Base-by-base conservation (phyloP, 140 eudicot genomes). In the Oenanthe javanica region DNA sequence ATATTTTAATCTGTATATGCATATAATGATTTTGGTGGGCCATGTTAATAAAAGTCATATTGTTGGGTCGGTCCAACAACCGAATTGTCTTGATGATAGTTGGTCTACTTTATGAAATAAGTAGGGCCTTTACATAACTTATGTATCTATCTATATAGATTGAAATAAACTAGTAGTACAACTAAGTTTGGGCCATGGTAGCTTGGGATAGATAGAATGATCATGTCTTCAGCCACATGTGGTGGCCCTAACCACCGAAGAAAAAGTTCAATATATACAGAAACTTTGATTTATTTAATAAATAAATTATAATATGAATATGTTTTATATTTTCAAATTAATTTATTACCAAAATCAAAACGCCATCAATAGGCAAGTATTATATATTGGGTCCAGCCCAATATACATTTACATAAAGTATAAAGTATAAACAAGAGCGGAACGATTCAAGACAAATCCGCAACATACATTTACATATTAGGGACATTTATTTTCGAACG, bases 21-120 rank as follows among this genome's bases (percentile, higher is more conserved):
- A 54, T 15, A 19, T 21, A 59, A 21, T 21, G 31, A 59, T 21
- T 10, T 8, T 21, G 9, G 69, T 61, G 11, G 69, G 14, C 5
- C 69, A n/a, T 61, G 69, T 23, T 13, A 61, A 23, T 61, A 21
- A 9, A 23, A n/a, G 70, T 9, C 70, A 61, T n/a, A n/a, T 9
- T 61, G 38, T 61, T 61, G 38, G 70, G 70, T 61, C 70, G 38
- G 36, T 23, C 70, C 70, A 61, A 61, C 70, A n/a, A 61, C 70
- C 70, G 70, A 61, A 61, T 8, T 61, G 1, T 61, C 10, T n/a
- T 57, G 66, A 57, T 57, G 31, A 7, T 19, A 57, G 66, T 21
- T 21, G 31, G 9, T 61, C 69, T 0, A 61, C 69, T 61, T 61
- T n/a, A 61, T n/a, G 69, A 7, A n/a, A n/a, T n/a, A 9, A 61